Base-by-base conservation (phyloP, 164 flowering plant genomes). In the Sedum album region DNA sequence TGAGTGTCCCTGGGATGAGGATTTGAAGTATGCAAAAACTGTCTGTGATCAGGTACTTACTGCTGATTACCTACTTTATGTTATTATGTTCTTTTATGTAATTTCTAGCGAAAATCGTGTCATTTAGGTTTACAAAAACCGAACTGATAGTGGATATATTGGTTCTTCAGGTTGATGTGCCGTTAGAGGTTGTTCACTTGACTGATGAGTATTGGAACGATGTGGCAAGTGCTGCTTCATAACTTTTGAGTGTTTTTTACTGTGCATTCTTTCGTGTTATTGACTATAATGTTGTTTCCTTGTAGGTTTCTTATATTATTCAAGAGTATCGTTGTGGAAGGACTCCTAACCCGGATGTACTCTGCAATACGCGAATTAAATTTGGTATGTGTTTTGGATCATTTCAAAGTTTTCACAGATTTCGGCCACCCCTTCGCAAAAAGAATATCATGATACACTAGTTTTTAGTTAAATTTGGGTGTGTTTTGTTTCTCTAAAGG, bases 1-100 rank as follows among this genome's bases (percentile, higher is more conserved):
- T 4, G 93, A 88, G 68, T 91, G 98, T 79, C 98, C 97, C 10
- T 93, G 98, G 97, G 97, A 91, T 70, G 98, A 91, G 48, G 98
- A 93, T 76, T 73, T 91, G 83, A 87, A 81, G 71, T 87, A 89
- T 79, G 98, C 91, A 14, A 82, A 81, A 82, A 83, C 84, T 74
- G 98, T 93, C 60, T 93, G 97, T 76, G 77, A 86, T 72, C 96
- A 91, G 94, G 97, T 90, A 3, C 46, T 17, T 7, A 0, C 39
- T 14, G 41, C 23, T 28, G 49, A 68, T 69, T 38, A 49, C 65
- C 13, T n/a, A n/a, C n/a, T n/a, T n/a, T n/a, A n/a, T n/a, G n/a
- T n/a, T n/a, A n/a, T n/a, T n/a, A n/a, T n/a, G n/a, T n/a, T n/a
- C n/a, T n/a, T n/a, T n/a, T n/a, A n/a, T n/a, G n/a, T n/a, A n/a